Evolutionary conservation across 163 green algal genomes (phyloP), one percentile per base, ranked within the genome.

Genomic region (Chlamydomonas reinhardtii): DNA sequence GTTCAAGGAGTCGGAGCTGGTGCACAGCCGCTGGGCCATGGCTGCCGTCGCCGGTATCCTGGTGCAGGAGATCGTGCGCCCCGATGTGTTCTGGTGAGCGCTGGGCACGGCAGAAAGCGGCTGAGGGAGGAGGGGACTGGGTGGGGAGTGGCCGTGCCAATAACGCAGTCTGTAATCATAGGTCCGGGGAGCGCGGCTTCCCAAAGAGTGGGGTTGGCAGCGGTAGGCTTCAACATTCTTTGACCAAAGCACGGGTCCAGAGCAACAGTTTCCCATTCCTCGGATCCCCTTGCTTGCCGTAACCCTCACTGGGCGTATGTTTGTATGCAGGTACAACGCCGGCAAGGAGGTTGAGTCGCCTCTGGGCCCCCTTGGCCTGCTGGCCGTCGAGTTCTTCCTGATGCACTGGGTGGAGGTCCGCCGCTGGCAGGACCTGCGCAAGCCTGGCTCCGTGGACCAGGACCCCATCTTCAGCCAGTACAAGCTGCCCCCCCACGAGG

Each of bases 401-500:
- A 94, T 96, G 91, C 93, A 96, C 93, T 95, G 89, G 82, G 93
- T 96, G 69, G 90, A 94, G 78, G 73, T 94, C 37, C 86, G 78
- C 87, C 87, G 96, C 72, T 98, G 95, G 91, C 94, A 97, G 89
- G 97, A 99, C 91, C 91, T 99, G 83, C 89, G 91, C 79, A 97
- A 98, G 74, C 96, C 96, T 43, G 95, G 95, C 85, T 96, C 88
- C 65, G 95, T 97, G 56, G 95, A 98, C 91, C 75, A 94, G 82
- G 96, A 99, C 92, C 96, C 96, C 86, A 91, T 98, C 74, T 98
- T 98, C 95, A 86, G 83, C 71, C 91, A 91, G 88, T 95, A 97
- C 95, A 97, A 94, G 88, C 90, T 98, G 59, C 84, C 94, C 25
- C 81, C 90, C 37, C 94, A 96, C 74, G 95, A 96, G 89, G 89